Percentiles rank a stretch among this genome's conserved stretches.
Evolutionary conservation across 73 alveolate species (phyloP).

Genomic region (Durusdinium trenchii): DNA sequence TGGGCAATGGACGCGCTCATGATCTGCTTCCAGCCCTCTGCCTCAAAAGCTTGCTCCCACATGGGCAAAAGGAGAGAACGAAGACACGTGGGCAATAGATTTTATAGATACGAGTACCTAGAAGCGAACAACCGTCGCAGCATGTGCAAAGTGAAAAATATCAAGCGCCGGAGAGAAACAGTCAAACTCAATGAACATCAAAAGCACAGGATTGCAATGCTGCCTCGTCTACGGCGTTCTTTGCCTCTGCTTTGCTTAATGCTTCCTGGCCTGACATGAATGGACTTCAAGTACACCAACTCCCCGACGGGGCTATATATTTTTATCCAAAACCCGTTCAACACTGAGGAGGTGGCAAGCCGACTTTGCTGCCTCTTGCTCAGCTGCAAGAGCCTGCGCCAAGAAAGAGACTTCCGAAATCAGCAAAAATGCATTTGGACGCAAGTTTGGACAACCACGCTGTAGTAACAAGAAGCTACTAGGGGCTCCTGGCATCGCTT

Average conservation of each 20-base stretch:
- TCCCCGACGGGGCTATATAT: neutral
- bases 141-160: neutral
- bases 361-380: slow-evolving; percentile 62
- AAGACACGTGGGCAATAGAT: no score
- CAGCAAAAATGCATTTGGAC: no score
- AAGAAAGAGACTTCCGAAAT: no score
- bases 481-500: no score
- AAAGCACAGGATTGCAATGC: neutral
- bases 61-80: no score
- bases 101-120: no score
- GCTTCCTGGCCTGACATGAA: slow-evolving; percentile 47
- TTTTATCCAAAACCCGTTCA: neutral
- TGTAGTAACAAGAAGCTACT: no score
- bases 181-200: neutral
- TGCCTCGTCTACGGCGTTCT: slow-evolving; percentile 59
- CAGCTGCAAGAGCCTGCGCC: slow-evolving; percentile 17
- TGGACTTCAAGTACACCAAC: neutral
- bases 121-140: no score
- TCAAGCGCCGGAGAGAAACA: no score
- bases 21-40: slow-evolving; percentile 82
- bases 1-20: slow-evolving; percentile 34
- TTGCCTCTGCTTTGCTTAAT: slow-evolving; percentile 66
- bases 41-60: neutral
- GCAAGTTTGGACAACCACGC: no score
- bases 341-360: slow-evolving; percentile 22